Base-by-base conservation (phyloP, 495 filamentous ascomycete genomes). In the Lineolata rhizophorae region DNA sequence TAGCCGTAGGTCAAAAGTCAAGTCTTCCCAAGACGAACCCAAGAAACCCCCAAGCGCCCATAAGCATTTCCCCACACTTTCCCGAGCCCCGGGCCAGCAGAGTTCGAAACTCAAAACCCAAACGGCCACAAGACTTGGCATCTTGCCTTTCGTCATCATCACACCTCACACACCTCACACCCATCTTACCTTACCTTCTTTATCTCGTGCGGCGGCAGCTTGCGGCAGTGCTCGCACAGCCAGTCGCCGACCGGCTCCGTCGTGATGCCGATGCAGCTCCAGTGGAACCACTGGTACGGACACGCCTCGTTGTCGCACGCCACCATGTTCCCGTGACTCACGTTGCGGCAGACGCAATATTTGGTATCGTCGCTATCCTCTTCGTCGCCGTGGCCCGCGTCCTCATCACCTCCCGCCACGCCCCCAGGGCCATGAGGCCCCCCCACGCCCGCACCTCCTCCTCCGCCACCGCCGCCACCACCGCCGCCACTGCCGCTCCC, bases 201-300 rank as follows among this genome's bases (percentile, higher is more conserved):
- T 30, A 56, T 40, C 42, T 49, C 39, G 20, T 31, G 37, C 35
- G 31, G 18, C 10, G 49, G 45, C 42, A 50, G 30, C 38, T 67
- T 68, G 18, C 64, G 58, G 48, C 87, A 97, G 35, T 72, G 62
- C 21, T 76, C 76, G 54, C 87, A 97, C 47, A 76, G 85, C 87
- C 87, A 97, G 28, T 71, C 82, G 14, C 85, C 87, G 31, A 69
- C 68, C 2, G 87, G 87, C 52, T 95, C 85, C 35, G 70, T 68
- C 39, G 73, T 85, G 39, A 97, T 58, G 2, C 80, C 78, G 31
- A 95, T 84, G 48, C 87, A 97, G 39, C 63, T 72, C 82, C 84
- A 95, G 58, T 97, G 87, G 53, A 97, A 97, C 87, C 87, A 97
- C 56, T 95, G 85, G 50, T 70, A 87, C 16, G 75, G 70, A 57